phyloP scores from a whole-genome alignment of 352 stramenopile genomes.

The Pythium volutum region DNA sequence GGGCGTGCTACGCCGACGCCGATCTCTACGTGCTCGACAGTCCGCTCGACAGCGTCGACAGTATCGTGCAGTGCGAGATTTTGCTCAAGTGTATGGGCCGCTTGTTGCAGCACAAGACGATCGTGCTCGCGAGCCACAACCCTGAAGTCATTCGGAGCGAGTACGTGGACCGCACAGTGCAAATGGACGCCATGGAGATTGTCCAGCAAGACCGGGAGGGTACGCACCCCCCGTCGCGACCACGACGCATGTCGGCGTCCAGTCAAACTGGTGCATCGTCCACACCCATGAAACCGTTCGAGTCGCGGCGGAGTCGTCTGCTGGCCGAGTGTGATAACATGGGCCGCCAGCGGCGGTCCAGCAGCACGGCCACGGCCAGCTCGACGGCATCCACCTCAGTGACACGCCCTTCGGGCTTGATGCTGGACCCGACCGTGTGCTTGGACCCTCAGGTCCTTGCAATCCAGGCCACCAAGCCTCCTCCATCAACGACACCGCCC shows the following conservation, averaged over 20 bases:
- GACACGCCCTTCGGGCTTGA: conserved; percentile 10
- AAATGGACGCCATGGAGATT: conserved; percentile 23
- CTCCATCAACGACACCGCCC: not conserved
- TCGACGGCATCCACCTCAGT: not conserved
- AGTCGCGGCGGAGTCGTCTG: conserved; percentile 11
- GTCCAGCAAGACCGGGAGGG: not conserved
- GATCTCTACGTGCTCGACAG: conserved; percentile 32
- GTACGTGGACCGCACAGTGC: conserved; percentile 24
- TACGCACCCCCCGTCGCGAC: not conserved
- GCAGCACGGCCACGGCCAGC: not conserved
- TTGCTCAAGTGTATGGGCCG: conserved; percentile 44
- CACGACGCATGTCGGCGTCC: not conserved
- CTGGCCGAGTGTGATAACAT: conserved; percentile 10
- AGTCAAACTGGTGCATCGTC: too few species aligned
- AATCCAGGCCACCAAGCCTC: conserved; percentile 21
- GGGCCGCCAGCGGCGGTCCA: conserved; percentile 9
- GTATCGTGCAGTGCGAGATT: conserved; percentile 86
- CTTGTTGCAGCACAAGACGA: conserved; percentile 37
- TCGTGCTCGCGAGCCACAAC: conserved; percentile 90
- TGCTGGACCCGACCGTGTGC: conserved; percentile 21
- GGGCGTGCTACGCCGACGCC: conserved; percentile 33
- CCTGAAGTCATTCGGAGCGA: conserved; percentile 48
- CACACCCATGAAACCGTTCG: not conserved
- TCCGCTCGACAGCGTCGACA: conserved; percentile 30
- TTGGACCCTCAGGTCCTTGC: conserved; percentile 25